Conservation (phyloP, 805 yeast genomes). For the Ogataea degrootiae region DNA sequence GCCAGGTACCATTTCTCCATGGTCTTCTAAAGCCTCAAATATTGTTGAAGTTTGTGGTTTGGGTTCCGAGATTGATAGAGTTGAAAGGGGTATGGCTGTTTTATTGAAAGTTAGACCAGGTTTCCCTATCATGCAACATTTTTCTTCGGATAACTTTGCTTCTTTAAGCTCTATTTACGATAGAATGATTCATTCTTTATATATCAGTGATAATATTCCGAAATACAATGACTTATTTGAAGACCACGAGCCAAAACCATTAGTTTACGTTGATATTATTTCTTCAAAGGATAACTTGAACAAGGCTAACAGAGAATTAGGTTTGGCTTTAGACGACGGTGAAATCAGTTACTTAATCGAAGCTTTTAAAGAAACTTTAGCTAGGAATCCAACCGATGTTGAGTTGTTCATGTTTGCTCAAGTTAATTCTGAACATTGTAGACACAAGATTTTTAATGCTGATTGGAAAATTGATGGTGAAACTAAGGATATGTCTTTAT, state of each 20-base stretch:
- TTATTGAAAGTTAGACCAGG: constrained; percentile 68
- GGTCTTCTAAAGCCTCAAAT: constrained; percentile 99
- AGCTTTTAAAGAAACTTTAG: constrained; percentile 71
- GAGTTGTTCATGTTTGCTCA: constrained; percentile 99
- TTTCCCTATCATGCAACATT: constrained; percentile 55
- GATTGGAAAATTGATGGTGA: constrained; percentile 94
- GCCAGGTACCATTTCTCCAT: constrained; percentile 95
- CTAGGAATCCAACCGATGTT: constrained; percentile 94
- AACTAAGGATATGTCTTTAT: constrained; percentile 67
- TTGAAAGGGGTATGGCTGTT: constrained; percentile 86
- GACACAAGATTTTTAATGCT: constrained; percentile 98
- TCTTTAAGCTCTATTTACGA: constrained; percentile 74
- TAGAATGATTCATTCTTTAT: constrained; percentile 87
- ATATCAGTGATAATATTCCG: constrained; percentile 54
- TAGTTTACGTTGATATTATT: constrained; percentile 67
- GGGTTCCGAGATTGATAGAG: constrained; percentile 62
- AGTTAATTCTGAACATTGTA: constrained; percentile 98
- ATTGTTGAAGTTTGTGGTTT: constrained; percentile 87
- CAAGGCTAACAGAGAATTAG: constrained; percentile 76
- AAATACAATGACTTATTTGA: constrained; percentile 66
- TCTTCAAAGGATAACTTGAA: constrained; percentile 53
- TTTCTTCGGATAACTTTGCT: constrained; percentile 43
- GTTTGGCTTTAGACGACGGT: constrained; percentile 90
- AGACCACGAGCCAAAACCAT: constrained; percentile 76
- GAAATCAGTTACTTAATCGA: constrained; percentile 84